phyloP scores from a whole-genome alignment of 164 flowering plant species.

The Annona cherimola region DNA sequence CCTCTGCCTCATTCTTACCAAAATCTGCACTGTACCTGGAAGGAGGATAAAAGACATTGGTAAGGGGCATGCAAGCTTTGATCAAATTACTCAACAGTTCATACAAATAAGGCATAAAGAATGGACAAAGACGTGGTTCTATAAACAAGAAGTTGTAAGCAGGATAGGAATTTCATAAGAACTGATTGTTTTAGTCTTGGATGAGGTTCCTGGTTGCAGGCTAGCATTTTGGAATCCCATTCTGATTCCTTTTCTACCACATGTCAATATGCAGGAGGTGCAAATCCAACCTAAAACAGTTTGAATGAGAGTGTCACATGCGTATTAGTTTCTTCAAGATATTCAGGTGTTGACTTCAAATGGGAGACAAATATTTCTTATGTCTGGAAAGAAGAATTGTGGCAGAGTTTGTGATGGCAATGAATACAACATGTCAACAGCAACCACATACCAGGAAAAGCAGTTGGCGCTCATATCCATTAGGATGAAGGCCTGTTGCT shows the following conservation, averaged over 20 bases:
- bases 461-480: neutral
- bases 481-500: neutral
- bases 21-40: constrained; percentile 75
- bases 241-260: neutral
- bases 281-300: neutral
- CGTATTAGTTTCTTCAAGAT: neutral
- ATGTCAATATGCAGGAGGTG: neutral
- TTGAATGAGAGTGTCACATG: neutral
- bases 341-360: neutral
- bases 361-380: neutral
- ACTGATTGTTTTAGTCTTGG: neutral
- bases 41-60: neutral
- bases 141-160: neutral
- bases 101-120: neutral
- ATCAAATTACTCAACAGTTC: neutral
- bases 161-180: neutral
- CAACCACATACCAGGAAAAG: neutral
- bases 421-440: neutral
- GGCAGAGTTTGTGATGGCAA: neutral
- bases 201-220: neutral
- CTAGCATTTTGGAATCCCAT: neutral
- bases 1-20: constrained; percentile 74
- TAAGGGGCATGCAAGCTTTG: neutral
- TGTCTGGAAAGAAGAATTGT: neutral
- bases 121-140: neutral